Evolutionary conservation across 306 rosid species (phyloP).

Genomic region (Fragaria vesca): DNA sequence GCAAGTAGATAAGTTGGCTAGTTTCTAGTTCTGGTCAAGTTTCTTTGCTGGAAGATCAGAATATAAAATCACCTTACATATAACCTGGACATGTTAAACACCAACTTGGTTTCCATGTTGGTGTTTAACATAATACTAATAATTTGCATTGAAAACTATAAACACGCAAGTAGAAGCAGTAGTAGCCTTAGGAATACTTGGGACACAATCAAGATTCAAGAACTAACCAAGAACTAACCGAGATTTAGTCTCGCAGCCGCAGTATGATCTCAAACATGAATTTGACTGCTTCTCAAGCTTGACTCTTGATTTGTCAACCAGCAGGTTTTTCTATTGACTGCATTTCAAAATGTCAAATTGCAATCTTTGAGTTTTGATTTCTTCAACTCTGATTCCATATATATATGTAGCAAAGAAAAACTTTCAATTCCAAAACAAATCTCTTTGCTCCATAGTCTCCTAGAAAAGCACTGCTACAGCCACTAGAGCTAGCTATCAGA

Average conservation of each 20-base stretch:
- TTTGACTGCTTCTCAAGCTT: constrained; percentile 7
- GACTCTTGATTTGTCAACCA: constrained; percentile 5
- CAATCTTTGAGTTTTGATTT: not conserved
- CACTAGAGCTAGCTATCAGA: not conserved
- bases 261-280: not conserved
- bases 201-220: not conserved
- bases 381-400: not conserved
- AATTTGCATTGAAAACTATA: not conserved
- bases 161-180: not conserved
- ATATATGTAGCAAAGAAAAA: not conserved
- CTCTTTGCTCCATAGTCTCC: not conserved
- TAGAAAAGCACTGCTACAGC: not conserved
- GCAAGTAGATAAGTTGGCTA: not conserved
- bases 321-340: not conserved
- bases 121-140: not conserved
- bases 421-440: not conserved
- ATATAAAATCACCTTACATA: not conserved
- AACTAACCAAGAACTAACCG: not conserved
- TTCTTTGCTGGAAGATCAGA: not conserved
- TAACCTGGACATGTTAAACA: not conserved
- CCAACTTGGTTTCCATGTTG: not conserved
- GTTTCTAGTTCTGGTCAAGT: not conserved
- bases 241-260: not conserved
- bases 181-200: not conserved
- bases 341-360: not conserved